Evolutionary conservation across 2,329 filamentous ascomycete species (phyloP).

Genomic region (Teratosphaeria zuluensis): DNA sequence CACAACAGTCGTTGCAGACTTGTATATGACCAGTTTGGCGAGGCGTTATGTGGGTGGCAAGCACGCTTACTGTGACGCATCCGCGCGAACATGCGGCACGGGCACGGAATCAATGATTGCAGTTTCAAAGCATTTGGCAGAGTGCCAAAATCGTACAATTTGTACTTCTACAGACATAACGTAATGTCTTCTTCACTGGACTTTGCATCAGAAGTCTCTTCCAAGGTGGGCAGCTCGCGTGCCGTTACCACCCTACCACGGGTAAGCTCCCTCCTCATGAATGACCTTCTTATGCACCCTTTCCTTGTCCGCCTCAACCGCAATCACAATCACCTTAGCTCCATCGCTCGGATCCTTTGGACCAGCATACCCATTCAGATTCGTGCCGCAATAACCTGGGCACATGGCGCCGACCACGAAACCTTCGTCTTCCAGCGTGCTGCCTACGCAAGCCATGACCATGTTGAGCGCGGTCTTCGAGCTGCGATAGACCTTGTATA

Average conservation of each 20-base stretch:
- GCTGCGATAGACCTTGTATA: not conserved
- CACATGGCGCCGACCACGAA: conserved; percentile 17
- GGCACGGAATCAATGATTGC: not conserved
- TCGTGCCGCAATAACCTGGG: conserved; percentile 16
- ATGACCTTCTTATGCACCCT: conserved; percentile 17
- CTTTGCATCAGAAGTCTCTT: too few relatives aligned
- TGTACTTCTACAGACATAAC: not conserved
- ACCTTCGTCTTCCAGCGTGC: conserved; percentile 13
- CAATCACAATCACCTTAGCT: conserved; percentile 17
- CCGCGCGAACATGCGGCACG: not conserved
- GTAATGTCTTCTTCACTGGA: not conserved
- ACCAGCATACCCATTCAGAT: conserved; percentile 17
- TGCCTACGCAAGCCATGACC: conserved; percentile 4
- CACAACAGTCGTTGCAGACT: too few relatives aligned
- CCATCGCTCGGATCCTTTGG: conserved; percentile 21
- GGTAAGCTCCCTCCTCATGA: conserved; percentile 10
- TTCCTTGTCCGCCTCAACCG: conserved; percentile 12
- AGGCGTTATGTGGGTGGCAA: not conserved
- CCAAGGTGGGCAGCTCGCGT: too few relatives aligned
- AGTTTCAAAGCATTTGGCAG: not conserved
- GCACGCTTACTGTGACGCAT: not conserved
- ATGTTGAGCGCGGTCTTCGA: conserved; percentile 1
- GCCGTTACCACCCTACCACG: not conserved
- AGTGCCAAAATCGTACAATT: not conserved
- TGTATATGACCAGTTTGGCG: not conserved